These are phyloP conservation scores for Backusella macrospora DNA, from an alignment of 192 early-diverging fungal genomes.

Conservation along the genomic window DNA sequence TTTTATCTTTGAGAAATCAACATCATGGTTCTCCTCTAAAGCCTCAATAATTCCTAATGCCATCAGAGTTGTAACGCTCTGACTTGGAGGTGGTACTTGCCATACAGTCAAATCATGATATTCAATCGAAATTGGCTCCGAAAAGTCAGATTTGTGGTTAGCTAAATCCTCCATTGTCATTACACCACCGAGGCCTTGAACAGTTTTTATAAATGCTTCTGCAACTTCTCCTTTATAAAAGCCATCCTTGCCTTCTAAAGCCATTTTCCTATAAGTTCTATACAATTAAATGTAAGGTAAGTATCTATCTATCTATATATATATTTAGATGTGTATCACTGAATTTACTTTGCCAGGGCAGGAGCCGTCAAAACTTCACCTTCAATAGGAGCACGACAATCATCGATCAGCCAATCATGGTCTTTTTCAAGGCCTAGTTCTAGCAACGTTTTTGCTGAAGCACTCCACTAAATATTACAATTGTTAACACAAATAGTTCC, in stretches of 20 bases:
- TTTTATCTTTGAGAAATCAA: slow-evolving; percentile 45
- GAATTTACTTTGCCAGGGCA: slow-evolving; percentile 50
- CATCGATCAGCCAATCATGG: slow-evolving; percentile 55
- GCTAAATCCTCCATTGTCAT: slow-evolving; percentile 69
- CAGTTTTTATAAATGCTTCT: slow-evolving; percentile 60
- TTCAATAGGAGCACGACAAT: slow-evolving; percentile 48
- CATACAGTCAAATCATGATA: slow-evolving; percentile 62
- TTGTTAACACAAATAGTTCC: background rate
- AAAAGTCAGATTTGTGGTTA: slow-evolving; percentile 53
- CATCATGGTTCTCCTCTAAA: slow-evolving; percentile 48
- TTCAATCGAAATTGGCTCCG: slow-evolving; percentile 62
- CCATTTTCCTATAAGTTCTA: slow-evolving; percentile 59
- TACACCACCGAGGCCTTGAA: slow-evolving; percentile 56
- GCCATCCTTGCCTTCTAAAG: slow-evolving; percentile 61
- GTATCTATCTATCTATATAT: slow-evolving; percentile 11
- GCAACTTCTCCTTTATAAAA: slow-evolving; percentile 75
- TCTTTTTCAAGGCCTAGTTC: slow-evolving; percentile 39
- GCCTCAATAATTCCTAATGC: slow-evolving; percentile 69
- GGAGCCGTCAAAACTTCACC: slow-evolving; percentile 67
- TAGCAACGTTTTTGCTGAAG: slow-evolving; percentile 10
- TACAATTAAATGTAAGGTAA: background rate
- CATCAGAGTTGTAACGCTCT: slow-evolving; percentile 72
- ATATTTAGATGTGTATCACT: background rate
- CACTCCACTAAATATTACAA: slow-evolving; percentile 40
- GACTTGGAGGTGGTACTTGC: slow-evolving; percentile 78